A percentile compares a stretch with the other conserved stretches of the same genome.
phyloP scores from a whole-genome alignment of 768 basidiomycete species.

The Vishniacozyma victoriae region DNA sequence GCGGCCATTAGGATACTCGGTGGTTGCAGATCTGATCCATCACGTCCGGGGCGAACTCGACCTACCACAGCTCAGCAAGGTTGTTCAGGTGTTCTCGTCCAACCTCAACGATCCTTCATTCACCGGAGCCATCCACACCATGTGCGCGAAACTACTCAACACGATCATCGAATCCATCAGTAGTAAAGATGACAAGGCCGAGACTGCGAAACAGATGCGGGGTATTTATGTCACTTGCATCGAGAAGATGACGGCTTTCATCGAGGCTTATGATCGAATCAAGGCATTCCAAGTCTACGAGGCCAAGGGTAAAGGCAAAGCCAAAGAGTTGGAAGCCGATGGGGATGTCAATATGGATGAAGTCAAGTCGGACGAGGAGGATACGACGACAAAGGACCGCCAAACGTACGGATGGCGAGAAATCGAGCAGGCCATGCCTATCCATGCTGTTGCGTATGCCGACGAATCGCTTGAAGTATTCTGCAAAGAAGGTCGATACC shows the following conservation, averaged over 20 bases:
- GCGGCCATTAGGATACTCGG: constrained; percentile 76
- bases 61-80: constrained; percentile 64
- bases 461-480: constrained; percentile 72
- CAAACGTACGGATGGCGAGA: constrained; percentile 55
- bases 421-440: constrained; percentile 80
- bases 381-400: constrained; percentile 12
- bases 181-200: constrained; percentile 64
- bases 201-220: constrained; percentile 63
- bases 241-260: constrained; percentile 76
- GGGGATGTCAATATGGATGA: constrained; percentile 29
- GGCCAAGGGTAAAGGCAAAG: constrained; percentile 42
- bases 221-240: constrained; percentile 76
- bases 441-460: constrained; percentile 69
- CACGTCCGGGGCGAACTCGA: constrained; percentile 79
- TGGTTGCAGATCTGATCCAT: constrained; percentile 87
- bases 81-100: constrained; percentile 77
- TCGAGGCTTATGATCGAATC: constrained; percentile 45
- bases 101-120: constrained; percentile 84
- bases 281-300: constrained; percentile 21
- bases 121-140: constrained; percentile 71
- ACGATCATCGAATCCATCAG: constrained; percentile 77
- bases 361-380: constrained; percentile 9
- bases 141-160: constrained; percentile 89
- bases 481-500: constrained; percentile 76
- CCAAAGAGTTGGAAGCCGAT: constrained; percentile 16